These are phyloP conservation scores for Narthecium ossifragum DNA, from an alignment of 106 monocot species.

Conservation along the genomic window DNA sequence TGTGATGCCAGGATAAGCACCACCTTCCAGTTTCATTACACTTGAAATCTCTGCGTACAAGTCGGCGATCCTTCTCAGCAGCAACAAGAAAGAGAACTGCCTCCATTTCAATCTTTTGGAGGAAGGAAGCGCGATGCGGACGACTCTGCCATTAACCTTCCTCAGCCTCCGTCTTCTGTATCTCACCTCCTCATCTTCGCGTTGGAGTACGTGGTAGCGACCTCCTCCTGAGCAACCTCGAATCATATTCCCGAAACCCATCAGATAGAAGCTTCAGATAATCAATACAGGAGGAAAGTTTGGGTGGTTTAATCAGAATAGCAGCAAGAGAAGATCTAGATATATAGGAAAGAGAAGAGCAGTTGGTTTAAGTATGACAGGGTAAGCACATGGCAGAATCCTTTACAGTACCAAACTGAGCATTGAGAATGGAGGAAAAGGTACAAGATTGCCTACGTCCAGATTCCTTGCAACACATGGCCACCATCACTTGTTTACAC, in stretches of 20 bases:
- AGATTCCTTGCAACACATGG: conserved; percentile 25
- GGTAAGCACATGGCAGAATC: conserved; percentile 21
- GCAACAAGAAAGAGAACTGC: not conserved
- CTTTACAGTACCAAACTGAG: not conserved
- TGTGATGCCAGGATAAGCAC: conserved; percentile 3
- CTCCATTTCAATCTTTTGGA: conserved; percentile 11
- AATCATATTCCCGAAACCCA: conserved; percentile 8
- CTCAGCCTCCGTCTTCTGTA: not conserved
- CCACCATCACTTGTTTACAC: not conserved
- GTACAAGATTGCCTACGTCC: conserved; percentile 9
- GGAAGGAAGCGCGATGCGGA: not conserved
- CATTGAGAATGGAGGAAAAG: conserved; percentile 5
- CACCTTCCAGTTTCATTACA: not conserved
- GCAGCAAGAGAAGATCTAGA: not conserved
- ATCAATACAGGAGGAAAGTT: not conserved
- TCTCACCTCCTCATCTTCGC: not conserved
- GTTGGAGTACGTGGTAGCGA: not conserved
- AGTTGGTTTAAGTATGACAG: not conserved
- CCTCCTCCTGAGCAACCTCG: not conserved
- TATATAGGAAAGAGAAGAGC: not conserved
- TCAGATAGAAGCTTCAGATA: not conserved
- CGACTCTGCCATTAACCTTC: not conserved
- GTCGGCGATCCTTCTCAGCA: conserved; percentile 4
- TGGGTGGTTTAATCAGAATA: not conserved
- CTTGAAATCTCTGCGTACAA: not conserved